These are phyloP conservation scores for Syzygium grande DNA, from an alignment of 345 rosid genomes.

Conservation along the genomic window DNA sequence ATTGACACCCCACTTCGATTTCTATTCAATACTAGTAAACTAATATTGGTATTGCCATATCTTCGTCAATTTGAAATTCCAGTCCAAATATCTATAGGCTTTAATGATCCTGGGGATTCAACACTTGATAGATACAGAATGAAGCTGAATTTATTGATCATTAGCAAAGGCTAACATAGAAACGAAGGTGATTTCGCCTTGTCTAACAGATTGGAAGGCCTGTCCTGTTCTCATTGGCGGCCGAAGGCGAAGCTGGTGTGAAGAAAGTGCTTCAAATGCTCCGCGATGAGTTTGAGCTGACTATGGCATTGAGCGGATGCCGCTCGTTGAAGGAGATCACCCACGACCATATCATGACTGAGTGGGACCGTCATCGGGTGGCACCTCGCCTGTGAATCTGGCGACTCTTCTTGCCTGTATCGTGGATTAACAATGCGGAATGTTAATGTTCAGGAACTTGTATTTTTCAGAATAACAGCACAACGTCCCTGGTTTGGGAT, in stretches of 20 bases:
- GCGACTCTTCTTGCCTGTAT: not conserved
- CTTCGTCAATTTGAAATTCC: not conserved
- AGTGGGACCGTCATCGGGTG: conserved; percentile 57
- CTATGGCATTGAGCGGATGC: conserved; percentile 87
- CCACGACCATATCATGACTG: conserved; percentile 55
- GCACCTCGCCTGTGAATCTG: conserved; percentile 26
- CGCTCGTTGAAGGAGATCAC: conserved; percentile 77
- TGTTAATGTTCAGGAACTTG: not conserved
- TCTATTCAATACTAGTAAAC: not conserved
- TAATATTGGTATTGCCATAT: not conserved
- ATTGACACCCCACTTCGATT: not conserved
- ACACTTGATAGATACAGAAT: not conserved
- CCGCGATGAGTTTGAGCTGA: conserved; percentile 71
- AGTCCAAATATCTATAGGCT: not conserved
- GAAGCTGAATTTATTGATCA: not conserved
- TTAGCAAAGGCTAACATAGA: not conserved
- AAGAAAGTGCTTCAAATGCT: conserved; percentile 71
- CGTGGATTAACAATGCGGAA: not conserved
- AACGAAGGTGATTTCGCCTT: not conserved
- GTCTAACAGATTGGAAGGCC: conserved; percentile 77
- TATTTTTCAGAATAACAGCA: not conserved
- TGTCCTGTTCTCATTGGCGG: conserved; percentile 69
- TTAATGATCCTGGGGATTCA: not conserved
- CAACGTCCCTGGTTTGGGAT: not conserved
- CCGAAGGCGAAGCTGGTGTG: conserved; percentile 73